These are phyloP conservation scores for Hibiscus trionum DNA, from an alignment of 345 rosid species.

Conservation along the genomic window DNA sequence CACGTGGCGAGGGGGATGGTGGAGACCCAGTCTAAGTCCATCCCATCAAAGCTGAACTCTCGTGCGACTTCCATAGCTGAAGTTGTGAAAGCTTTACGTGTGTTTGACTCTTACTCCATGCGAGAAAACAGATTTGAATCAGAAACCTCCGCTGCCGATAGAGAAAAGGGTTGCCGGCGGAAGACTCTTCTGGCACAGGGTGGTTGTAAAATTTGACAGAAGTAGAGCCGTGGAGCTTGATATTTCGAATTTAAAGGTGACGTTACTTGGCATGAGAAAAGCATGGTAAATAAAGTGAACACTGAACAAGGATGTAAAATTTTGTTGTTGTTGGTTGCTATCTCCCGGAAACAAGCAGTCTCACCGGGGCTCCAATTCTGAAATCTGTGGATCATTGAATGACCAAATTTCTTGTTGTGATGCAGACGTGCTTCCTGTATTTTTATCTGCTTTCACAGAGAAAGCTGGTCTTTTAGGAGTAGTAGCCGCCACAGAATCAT, in stretches of 20 bases:
- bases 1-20: too few species aligned
- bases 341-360: not conserved
- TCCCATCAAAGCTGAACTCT: slow-evolving; percentile 42
- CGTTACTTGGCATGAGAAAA: slow-evolving; percentile 42
- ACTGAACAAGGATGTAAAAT: slow-evolving; percentile 35
- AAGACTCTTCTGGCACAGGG: slow-evolving; percentile 30
- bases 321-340: not conserved
- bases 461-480: slow-evolving; percentile 13
- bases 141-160: slow-evolving; percentile 32
- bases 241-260: slow-evolving; percentile 27
- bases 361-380: slow-evolving; percentile 27
- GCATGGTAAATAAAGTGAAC: slow-evolving; percentile 48
- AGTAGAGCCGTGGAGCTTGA: slow-evolving; percentile 8
- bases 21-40: slow-evolving; percentile 63
- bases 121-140: slow-evolving; percentile 20
- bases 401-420: slow-evolving; percentile 16
- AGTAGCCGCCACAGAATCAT: not conserved
- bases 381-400: slow-evolving; percentile 18
- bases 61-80: slow-evolving; percentile 42
- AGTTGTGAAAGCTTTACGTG: slow-evolving; percentile 30
- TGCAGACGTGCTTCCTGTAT: not conserved
- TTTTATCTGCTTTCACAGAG: slow-evolving; percentile 1
- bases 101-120: slow-evolving; percentile 23
- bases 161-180: slow-evolving; percentile 41
- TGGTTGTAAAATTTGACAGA: slow-evolving; percentile 34